Conservation (phyloP, 148 eudicot species). For the Linanthus parryae region DNA sequence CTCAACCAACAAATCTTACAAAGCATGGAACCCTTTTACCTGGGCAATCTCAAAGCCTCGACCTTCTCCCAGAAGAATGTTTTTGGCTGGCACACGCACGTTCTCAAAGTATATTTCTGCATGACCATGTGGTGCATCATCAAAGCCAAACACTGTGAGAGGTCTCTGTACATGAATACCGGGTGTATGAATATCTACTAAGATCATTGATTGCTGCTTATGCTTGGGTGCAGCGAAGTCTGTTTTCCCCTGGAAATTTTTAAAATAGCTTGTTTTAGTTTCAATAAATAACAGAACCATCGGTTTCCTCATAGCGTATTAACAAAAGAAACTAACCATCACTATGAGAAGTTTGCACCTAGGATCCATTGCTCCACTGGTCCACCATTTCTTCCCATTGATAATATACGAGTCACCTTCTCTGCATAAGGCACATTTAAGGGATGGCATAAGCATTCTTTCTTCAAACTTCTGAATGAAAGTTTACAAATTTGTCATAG, state of each 20-base stretch:
- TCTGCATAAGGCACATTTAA: constrained; percentile 49
- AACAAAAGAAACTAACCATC: constrained; percentile 54
- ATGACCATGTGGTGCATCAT: constrained; percentile 99
- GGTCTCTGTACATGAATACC: constrained; percentile 72
- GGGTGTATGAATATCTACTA: constrained; percentile 76
- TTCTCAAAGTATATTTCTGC: constrained; percentile 79
- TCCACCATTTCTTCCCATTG: constrained; percentile 97
- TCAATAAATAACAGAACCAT: constrained; percentile 6
- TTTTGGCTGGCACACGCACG: constrained; percentile 76
- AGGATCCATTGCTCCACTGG: constrained; percentile 99
- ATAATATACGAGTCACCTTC: constrained; percentile 81
- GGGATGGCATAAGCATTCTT: too few relatives aligned
- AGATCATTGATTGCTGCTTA: constrained; percentile 95
- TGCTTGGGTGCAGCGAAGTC: constrained; percentile 76
- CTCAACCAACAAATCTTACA: neutral
- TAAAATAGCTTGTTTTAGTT: too few relatives aligned
- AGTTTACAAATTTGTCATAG: neutral
- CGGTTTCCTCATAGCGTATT: neutral
- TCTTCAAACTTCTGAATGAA: too few relatives aligned
- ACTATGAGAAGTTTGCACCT: constrained; percentile 88
- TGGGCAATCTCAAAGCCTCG: constrained; percentile 99
- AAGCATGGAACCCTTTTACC: constrained; percentile 30
- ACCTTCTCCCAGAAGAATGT: constrained; percentile 90
- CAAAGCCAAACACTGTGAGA: constrained; percentile 91
- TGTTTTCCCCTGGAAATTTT: constrained; percentile 76